Base-by-base conservation (phyloP, 352 stramenopile species). In the Salisapilia sapeloensis region DNA sequence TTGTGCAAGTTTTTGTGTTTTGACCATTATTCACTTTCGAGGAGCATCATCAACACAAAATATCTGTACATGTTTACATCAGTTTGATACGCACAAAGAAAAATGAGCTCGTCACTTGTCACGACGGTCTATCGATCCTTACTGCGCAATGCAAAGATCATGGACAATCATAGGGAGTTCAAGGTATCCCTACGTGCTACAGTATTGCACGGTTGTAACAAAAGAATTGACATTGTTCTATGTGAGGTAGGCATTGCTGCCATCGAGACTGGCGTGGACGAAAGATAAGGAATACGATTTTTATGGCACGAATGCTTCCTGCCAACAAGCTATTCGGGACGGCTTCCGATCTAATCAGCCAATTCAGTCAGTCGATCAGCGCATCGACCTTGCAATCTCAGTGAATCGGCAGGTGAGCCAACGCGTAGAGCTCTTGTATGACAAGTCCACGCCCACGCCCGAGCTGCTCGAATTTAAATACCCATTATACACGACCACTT, bases 91-190 rank as follows among this genome's bases (percentile, higher is more conserved):
- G n/a, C n/a, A n/a, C n/a, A n/a, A n/a, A n/a, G n/a, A n/a, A n/a
- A n/a, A n/a, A n/a, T n/a, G n/a, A n/a, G n/a, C n/a, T n/a, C n/a
- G n/a, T n/a, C n/a, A n/a, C 46, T 85, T 22, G 62, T 67, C 21
- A 38, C 78, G 33, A 57, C 61, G 51, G 56, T 85, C 36, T 82
- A 82, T 30, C 62, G 65, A 29, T 78, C 64, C 35, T 60, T 82
- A 17, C 36, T 78, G 29, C 69, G 60, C 33, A 78, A 69, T 42
- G 56, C 60, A 28, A 60, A 60, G 42, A 62, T 79, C 40, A 50
- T 85, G 16, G 69, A 85, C 40, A 31, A 36, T 4, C 43, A 58
- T 35, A 50, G 54, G 6, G 49, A 52, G 31, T 85, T 78, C 50
- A 85, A 85, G 58, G 60, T 74, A 24, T 9, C 29, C 28, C 18